Conservation (phyloP, 2,329 filamentous ascomycete species). For the Plectosphaerella sp. region DNA sequence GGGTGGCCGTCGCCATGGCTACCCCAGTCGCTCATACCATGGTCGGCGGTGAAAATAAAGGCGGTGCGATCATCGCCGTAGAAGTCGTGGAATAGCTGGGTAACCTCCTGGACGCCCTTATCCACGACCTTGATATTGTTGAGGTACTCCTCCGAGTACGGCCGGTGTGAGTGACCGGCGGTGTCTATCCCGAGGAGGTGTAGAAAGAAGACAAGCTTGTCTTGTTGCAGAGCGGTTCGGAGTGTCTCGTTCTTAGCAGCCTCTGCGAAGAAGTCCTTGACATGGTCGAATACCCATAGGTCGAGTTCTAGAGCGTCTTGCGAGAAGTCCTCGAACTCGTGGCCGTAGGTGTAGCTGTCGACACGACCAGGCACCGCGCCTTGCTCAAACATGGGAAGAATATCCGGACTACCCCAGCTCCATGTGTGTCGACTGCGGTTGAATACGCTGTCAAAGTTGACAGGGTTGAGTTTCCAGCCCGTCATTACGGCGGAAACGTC, state of each 20-base stretch:
- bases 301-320: slow-evolving; percentile 77
- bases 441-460: slow-evolving; percentile 98
- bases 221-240: slow-evolving; percentile 66
- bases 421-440: slow-evolving; percentile 95
- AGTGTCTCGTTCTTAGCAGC: slow-evolving; percentile 76
- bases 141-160: slow-evolving; percentile 93
- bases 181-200: slow-evolving; percentile 92
- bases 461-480: slow-evolving; percentile 97
- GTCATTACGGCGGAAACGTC: slow-evolving; percentile 97
- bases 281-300: slow-evolving; percentile 92
- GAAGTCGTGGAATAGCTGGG: slow-evolving; percentile 76
- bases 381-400: slow-evolving; percentile 92
- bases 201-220: slow-evolving; percentile 91
- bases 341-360: slow-evolving; percentile 78
- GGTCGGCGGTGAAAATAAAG: slow-evolving; percentile 95
- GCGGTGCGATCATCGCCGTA: slow-evolving; percentile 83
- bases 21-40: slow-evolving; percentile 99
- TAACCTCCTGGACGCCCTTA: slow-evolving; percentile 79
- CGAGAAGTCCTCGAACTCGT: slow-evolving; percentile 88
- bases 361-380: slow-evolving; percentile 86
- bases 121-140: slow-evolving; percentile 95
- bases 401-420: slow-evolving; percentile 99
- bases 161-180: slow-evolving; percentile 77
- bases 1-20: slow-evolving; percentile 97
- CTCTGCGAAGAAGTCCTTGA: slow-evolving; percentile 78